Evolutionary conservation across 345 rosid species (phyloP).

Genomic region (Heritiera littoralis): DNA sequence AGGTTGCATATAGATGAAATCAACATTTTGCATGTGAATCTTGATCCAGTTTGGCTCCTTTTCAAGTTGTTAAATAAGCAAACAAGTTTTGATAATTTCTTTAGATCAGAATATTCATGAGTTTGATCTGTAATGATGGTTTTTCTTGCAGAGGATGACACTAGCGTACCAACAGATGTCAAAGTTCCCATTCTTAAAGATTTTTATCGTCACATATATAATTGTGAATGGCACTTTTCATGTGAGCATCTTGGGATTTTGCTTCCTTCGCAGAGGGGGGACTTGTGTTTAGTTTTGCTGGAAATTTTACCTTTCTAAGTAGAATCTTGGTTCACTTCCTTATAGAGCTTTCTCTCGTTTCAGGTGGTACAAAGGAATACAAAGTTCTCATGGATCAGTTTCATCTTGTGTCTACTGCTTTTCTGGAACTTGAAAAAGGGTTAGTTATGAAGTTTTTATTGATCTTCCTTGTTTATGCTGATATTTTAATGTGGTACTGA

Average conservation of each 20-base stretch:
- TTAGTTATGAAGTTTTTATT: conserved; percentile 25
- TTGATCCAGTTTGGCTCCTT: background rate
- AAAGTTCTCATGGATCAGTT: conserved; percentile 93
- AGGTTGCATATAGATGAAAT: background rate
- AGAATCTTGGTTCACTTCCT: conserved; percentile 41
- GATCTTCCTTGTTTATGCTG: background rate
- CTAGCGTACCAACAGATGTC: conserved; percentile 78
- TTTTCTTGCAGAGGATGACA: conserved; percentile 86
- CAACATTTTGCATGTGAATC: background rate
- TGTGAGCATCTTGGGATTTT: conserved; percentile 53
- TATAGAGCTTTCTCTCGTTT: conserved; percentile 23
- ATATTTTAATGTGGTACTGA: too few relatives aligned
- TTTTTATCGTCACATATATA: conserved; percentile 79
- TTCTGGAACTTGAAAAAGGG: conserved; percentile 82
- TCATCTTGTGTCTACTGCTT: conserved; percentile 80
- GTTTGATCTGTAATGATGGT: conserved; percentile 1
- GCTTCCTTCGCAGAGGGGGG: background rate
- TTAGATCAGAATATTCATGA: background rate
- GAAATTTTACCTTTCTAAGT: background rate
- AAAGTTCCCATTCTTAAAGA: conserved; percentile 85
- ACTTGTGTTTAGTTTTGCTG: background rate
- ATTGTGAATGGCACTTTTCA: conserved; percentile 80
- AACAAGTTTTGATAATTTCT: too few relatives aligned
- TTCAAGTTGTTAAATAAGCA: too few relatives aligned
- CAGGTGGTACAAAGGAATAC: conserved; percentile 90